These are phyloP conservation scores for Plenodomus lindquistii DNA, from an alignment of 2,329 filamentous ascomycete genomes.

Conservation along the genomic window DNA sequence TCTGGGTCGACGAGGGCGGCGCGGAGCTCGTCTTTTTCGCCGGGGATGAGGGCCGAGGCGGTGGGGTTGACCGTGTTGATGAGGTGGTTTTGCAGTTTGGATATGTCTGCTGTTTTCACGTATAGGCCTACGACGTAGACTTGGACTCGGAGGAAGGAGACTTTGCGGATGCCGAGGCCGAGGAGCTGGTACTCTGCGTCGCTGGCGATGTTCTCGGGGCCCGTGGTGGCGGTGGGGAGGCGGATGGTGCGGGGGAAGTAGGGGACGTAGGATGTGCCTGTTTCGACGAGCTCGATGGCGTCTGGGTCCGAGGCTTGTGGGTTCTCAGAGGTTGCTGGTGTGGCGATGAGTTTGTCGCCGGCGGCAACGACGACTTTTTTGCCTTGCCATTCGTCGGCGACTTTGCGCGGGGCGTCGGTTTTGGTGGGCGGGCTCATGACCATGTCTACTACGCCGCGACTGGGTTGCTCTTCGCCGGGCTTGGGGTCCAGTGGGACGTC, in stretches of 20 bases:
- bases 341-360: conserved; percentile 62
- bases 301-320: conserved; percentile 48
- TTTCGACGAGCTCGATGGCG: conserved; percentile 75
- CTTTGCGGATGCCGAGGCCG: conserved; percentile 83
- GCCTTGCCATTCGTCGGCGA: conserved; percentile 52
- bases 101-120: conserved; percentile 80
- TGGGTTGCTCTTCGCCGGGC: conserved; percentile 22
- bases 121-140: conserved; percentile 97
- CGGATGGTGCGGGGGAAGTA: conserved; percentile 75
- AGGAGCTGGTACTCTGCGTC: conserved; percentile 79
- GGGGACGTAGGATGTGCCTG: conserved; percentile 78
- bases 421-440: conserved; percentile 31
- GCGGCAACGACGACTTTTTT: conserved; percentile 63
- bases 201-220: conserved; percentile 23
- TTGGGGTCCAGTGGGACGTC: conserved; percentile 23
- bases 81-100: conserved; percentile 75
- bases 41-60: conserved; percentile 80
- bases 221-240: conserved; percentile 54
- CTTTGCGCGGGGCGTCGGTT: conserved; percentile 33
- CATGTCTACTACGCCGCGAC: conserved; percentile 28
- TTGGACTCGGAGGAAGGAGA: conserved; percentile 86
- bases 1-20: conserved; percentile 69
- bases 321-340: conserved; percentile 38
- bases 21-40: conserved; percentile 76
- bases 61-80: conserved; percentile 74